Evolutionary conservation across 441 rosid species (phyloP), one percentile per base, ranked within the genome.

Genomic region (Monsonia emarginata): DNA sequence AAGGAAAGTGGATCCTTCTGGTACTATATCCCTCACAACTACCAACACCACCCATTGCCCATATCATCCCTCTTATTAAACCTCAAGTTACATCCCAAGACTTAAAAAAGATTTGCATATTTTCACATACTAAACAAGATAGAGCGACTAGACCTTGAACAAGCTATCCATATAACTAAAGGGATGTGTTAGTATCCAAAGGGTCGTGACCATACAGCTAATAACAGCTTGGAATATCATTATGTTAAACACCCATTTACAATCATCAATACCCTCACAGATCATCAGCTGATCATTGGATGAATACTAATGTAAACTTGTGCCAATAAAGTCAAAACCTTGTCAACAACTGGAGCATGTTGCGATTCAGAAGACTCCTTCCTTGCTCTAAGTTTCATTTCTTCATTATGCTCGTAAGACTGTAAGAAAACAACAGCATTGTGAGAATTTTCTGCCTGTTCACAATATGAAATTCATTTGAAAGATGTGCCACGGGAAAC

Each of bases 321-420:
- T 24, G 5, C 60, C 9, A 38, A 67, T 26, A 30, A 66, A 9
- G 44, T 40, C 69, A 74, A 79, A 40, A 95, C 99, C 93, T 85
- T 95, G 75, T 89, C 99, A 10, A 70, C 78, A 46, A 75, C 79
- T 14, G 90, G 92, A 65, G 82, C 81, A 40, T 58, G 83, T 61
- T 75, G 75, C 74, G 79, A 84, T 75, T 86, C 96, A 70, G 82
- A 76, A 28, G 83, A 68, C 65, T 86, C 97, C 80, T 86, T 83
- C 79, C 84, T 88, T 69, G 91, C 81, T 83, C 76, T 83, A 65
- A 75, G 82, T 69, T 70, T 90, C 84, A 81, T 77, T 78, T 85
- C 90, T 75, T 89, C 96, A 66, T 89, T 88, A 79, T 82, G 78
- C 69, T 89, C 95, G 36, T 73, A 59, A 25, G 90, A 80, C 99